Conservation (phyloP, 2,329 filamentous ascomycete species). For the Sclerotinia glacialis region DNA sequence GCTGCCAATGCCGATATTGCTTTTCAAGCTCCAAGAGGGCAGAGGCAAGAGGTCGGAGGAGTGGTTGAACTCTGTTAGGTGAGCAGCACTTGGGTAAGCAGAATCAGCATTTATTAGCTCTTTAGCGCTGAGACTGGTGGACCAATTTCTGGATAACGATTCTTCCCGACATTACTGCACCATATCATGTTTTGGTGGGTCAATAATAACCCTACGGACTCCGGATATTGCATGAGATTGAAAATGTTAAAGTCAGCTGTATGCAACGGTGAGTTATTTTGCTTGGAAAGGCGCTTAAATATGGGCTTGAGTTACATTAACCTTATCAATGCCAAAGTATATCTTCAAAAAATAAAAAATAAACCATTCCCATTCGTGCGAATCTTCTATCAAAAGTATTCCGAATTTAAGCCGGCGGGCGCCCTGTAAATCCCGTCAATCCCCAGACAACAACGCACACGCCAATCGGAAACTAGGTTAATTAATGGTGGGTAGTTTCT, state of each 20-base stretch:
- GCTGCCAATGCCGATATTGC: neutral
- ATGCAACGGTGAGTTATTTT: neutral
- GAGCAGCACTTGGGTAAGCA: constrained; percentile 15
- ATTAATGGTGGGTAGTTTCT: constrained; percentile 10
- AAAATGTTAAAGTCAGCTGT: neutral
- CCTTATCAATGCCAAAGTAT: neutral
- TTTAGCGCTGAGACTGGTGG: neutral
- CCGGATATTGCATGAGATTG: neutral
- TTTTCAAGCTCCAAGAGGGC: neutral
- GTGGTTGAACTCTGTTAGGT: neutral
- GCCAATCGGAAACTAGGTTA: constrained; percentile 22
- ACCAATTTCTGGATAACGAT: constrained; percentile 6
- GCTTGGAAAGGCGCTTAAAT: neutral
- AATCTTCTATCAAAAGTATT: neutral
- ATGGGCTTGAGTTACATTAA: neutral
- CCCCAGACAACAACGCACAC: constrained; percentile 11
- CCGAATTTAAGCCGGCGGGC: constrained; percentile 11
- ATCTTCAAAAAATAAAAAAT: constrained; percentile 6
- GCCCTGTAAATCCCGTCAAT: neutral
- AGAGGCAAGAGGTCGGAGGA: neutral
- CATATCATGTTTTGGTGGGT: constrained; percentile 8
- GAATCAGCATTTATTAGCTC: neutral
- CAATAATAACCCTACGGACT: neutral
- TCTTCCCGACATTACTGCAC: constrained; percentile 2
- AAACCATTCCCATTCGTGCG: constrained; percentile 3